Evolutionary conservation across 2,329 filamentous ascomycete genomes (phyloP).

Genomic region (Ustulina deusta): DNA sequence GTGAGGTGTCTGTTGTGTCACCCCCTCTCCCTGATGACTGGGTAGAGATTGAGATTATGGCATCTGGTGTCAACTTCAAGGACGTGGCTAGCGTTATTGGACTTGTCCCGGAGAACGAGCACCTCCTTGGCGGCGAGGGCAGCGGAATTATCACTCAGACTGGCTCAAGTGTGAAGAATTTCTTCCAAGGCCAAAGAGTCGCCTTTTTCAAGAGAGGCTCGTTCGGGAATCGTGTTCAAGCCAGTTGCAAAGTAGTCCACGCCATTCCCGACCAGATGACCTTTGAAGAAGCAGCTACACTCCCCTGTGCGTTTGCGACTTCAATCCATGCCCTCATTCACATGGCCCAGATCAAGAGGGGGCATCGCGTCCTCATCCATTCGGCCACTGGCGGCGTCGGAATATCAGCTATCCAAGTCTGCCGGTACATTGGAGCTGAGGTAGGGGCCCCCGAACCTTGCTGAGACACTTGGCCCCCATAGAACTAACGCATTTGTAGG

Average conservation of each 20-base stretch:
- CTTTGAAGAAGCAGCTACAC: slow-evolving; percentile 33
- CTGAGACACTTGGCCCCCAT: too few species aligned
- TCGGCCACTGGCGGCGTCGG: slow-evolving; percentile 40
- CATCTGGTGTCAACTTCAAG: slow-evolving; percentile 34
- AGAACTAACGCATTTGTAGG: slow-evolving; percentile 3
- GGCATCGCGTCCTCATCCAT: slow-evolving; percentile 35
- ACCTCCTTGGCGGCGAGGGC: slow-evolving; percentile 19
- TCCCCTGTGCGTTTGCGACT: slow-evolving; percentile 19
- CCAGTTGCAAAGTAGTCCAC: neutral
- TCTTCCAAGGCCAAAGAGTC: slow-evolving; percentile 3
- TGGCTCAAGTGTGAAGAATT: neutral
- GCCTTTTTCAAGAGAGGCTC: slow-evolving; percentile 7
- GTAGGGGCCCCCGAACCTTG: neutral
- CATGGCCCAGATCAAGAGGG: slow-evolving; percentile 5
- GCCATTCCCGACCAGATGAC: slow-evolving; percentile 18
- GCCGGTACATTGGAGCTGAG: slow-evolving; percentile 28
- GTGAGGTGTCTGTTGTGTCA: neutral
- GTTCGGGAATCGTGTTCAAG: slow-evolving; percentile 13
- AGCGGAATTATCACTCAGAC: slow-evolving; percentile 16
- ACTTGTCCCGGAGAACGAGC: slow-evolving; percentile 22
- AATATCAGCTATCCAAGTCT: slow-evolving; percentile 35
- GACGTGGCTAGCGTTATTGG: slow-evolving; percentile 18
- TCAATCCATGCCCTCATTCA: slow-evolving; percentile 14
- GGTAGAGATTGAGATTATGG: slow-evolving; percentile 28
- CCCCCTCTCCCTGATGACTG: neutral